phyloP scores from a whole-genome alignment of 345 rosid species.

The Clarkia xantiana region DNA sequence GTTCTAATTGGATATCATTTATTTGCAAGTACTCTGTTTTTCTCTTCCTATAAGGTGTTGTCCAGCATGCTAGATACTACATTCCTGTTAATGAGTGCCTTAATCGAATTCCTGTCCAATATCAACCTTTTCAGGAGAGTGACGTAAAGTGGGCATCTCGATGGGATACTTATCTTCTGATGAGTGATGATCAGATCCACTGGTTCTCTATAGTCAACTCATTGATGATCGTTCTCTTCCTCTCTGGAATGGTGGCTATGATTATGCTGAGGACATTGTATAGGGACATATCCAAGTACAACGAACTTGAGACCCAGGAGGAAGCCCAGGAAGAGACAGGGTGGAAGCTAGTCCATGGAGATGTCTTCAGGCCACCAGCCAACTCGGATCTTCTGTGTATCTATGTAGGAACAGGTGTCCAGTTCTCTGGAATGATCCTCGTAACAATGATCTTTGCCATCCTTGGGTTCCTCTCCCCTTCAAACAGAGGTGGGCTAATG shows the following conservation, averaged over 20 bases:
- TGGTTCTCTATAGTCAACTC: conserved; percentile 29
- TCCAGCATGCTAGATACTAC: no score
- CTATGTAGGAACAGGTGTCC: conserved; percentile 29
- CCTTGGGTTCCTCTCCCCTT: conserved; percentile 30
- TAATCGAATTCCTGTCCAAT: neutral
- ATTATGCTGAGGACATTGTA: conserved; percentile 25
- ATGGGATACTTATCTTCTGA: conserved; percentile 27
- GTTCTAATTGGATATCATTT: no score
- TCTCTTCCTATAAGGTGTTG: no score
- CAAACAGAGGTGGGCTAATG: conserved; percentile 34
- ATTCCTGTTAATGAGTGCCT: no score
- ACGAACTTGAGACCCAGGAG: conserved; percentile 30
- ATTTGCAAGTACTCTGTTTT: no score
- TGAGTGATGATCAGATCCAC: conserved; percentile 26
- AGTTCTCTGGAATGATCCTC: conserved; percentile 24
- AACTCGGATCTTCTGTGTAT: conserved; percentile 24
- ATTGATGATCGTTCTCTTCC: conserved; percentile 26
- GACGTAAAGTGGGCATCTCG: conserved; percentile 30
- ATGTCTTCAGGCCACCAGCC: conserved; percentile 27
- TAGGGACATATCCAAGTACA: conserved; percentile 26
- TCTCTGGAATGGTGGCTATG: conserved; percentile 32
- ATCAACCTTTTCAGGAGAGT: conserved; percentile 12
- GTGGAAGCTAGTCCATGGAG: conserved; percentile 31
- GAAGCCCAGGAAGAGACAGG: conserved; percentile 32
- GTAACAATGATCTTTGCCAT: conserved; percentile 31